Percentiles rank a stretch among this genome's conserved stretches.
These are phyloP conservation scores for Mucor indicus DNA, from an alignment of 371 early-diverging fungal species.

Conservation along the genomic window DNA sequence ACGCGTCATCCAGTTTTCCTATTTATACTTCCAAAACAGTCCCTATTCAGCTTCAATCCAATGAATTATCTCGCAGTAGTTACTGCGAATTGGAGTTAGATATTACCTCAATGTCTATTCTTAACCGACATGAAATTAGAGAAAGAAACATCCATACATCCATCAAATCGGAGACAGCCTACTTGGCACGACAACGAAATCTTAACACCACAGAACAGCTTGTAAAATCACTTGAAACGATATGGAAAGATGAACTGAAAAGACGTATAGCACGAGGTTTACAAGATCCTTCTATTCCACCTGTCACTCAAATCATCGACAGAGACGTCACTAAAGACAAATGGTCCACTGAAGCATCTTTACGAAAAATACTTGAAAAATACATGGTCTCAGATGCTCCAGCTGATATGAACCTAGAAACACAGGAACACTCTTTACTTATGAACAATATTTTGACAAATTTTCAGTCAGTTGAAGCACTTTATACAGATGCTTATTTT, in stretches of 20 bases:
- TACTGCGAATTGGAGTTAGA: constrained; percentile 82
- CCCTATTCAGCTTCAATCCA: constrained; percentile 19
- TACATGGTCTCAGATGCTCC: constrained; percentile 1
- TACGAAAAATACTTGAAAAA: constrained; percentile 12
- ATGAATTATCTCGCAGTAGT: constrained; percentile 39
- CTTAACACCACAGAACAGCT: constrained; percentile 36
- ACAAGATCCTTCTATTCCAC: constrained; percentile 9
- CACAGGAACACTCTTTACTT: neutral
- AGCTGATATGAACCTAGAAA: neutral
- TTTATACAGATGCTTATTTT: constrained; percentile 29
- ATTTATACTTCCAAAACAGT: constrained; percentile 27
- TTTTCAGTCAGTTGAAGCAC: constrained; percentile 44
- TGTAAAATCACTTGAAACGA: constrained; percentile 53
- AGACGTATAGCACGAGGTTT: constrained; percentile 16
- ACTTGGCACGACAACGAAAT: neutral
- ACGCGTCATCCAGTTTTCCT: neutral
- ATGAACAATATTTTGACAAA: constrained; percentile 34
- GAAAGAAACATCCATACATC: constrained; percentile 57
- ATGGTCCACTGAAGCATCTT: constrained; percentile 21
- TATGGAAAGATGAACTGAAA: constrained; percentile 54
- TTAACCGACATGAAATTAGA: constrained; percentile 56
- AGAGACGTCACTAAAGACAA: constrained; percentile 3
- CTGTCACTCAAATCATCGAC: constrained; percentile 12
- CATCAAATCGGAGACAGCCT: constrained; percentile 5
- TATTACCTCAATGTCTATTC: constrained; percentile 55